Evolutionary conservation across 805 yeast genomes (phyloP).

Genomic region (Starmerella khaoyaiensis): DNA sequence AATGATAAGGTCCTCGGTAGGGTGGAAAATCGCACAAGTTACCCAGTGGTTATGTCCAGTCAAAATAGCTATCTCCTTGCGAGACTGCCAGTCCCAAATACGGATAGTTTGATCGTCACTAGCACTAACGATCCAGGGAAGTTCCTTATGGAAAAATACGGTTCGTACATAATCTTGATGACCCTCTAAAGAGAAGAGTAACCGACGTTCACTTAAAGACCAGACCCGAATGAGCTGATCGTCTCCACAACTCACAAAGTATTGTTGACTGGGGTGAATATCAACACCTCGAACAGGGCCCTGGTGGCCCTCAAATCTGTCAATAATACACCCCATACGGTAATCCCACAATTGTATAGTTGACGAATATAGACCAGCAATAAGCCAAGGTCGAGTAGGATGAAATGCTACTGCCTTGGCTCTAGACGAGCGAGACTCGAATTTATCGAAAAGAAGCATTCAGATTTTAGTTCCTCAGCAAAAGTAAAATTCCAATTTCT

Average conservation of each 20-base stretch:
- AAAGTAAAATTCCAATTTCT: too few relatives aligned
- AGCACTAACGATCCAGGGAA: constrained; percentile 94
- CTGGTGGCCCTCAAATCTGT: constrained; percentile 93
- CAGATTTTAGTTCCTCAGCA: too few relatives aligned
- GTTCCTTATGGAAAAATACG: constrained; percentile 84
- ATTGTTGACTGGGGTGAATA: constrained; percentile 96
- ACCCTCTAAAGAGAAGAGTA: constrained; percentile 81
- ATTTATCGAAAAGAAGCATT: constrained; percentile 34
- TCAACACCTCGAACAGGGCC: constrained; percentile 95
- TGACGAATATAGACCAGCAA: constrained; percentile 90
- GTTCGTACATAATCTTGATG: constrained; percentile 93
- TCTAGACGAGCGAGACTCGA: constrained; percentile 94
- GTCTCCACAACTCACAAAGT: constrained; percentile 95
- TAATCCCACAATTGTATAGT: constrained; percentile 99
- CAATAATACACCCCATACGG: constrained; percentile 95
- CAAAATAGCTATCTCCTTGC: constrained; percentile 90
- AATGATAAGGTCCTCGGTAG: constrained; percentile 83
- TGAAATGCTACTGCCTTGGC: constrained; percentile 97
- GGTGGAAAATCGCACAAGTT: constrained; percentile 96
- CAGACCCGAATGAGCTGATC: constrained; percentile 91
- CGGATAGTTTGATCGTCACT: constrained; percentile 98
- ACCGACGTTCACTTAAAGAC: constrained; percentile 75
- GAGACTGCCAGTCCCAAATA: constrained; percentile 99
- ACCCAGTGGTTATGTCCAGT: constrained; percentile 98
- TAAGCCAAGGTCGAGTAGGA: constrained; percentile 89